Evolutionary conservation across 2,329 filamentous ascomycete genomes (phyloP), one percentile per base, ranked within the genome.

Genomic region (Monilinia fructicola): DNA sequence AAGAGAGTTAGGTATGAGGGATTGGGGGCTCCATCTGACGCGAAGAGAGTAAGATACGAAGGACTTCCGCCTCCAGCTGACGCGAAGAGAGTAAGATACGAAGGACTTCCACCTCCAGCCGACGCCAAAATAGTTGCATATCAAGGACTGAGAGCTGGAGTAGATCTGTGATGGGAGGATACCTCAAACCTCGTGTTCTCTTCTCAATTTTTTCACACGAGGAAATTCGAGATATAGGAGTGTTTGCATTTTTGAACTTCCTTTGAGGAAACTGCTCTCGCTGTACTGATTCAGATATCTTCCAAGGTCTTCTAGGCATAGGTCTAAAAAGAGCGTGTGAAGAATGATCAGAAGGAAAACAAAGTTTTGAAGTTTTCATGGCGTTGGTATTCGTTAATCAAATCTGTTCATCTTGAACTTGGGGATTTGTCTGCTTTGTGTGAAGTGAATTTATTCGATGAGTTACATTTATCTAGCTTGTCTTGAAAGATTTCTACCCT

Each of bases 1-100:
- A 46, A 46, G 40, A 55, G 54, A 42, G 54, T 55, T 55, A 10
- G n/a, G 18, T 56, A 56, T 18, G n/a, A 56, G 11, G 54, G 38
- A 21, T 23, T 23, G 7, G 18, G n/a, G 18, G 46, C n/a, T 23
- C 46, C 21, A 23, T 2, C 9, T 50, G 54, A 42, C 5, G 54
- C 38, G 1, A 56, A 56, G 16, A 56, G 54, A 21, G 54, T 56
- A 1, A 23, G 16, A 44, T 58, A 40, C 26, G 55, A 58, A 28
- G 38, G 16, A 31, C 5, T 44, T 23, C 23, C 23, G 4, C 21
- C 46, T 23, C 46, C n/a, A 44, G 7, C 38, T 58, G 54, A 44
- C 18, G 54, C 38, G 1, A 56, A 56, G 16, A 56, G 54, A 21
- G 54, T 56, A 1, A 23, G 16, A 44, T 58, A 40, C 26, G 55